A percentile compares a stretch with the other conserved stretches of the same genome.
Evolutionary conservation across 805 yeast genomes (phyloP).

Genomic region (Teunomyces gatunensis): DNA sequence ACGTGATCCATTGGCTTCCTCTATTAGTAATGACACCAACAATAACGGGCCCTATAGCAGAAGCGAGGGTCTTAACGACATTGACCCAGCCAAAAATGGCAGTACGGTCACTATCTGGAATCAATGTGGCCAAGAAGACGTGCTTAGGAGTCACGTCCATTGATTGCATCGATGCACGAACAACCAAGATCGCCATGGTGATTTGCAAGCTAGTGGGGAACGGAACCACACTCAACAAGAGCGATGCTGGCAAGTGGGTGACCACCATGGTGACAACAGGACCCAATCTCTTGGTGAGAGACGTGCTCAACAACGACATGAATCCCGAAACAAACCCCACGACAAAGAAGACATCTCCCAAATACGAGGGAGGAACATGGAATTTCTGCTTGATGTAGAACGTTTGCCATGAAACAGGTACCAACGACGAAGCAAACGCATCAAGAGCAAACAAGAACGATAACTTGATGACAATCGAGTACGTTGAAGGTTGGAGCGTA

Average conservation of each 20-base stretch:
- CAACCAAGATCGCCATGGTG: slow-evolving; percentile 30
- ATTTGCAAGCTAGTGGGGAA: slow-evolving; percentile 30
- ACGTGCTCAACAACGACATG: slow-evolving; percentile 41
- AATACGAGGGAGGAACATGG: slow-evolving; percentile 27
- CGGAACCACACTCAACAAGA: slow-evolving; percentile 38
- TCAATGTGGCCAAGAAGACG: slow-evolving; percentile 43
- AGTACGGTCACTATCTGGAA: slow-evolving; percentile 39
- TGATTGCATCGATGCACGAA: slow-evolving; percentile 40
- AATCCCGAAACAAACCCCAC: slow-evolving; percentile 39
- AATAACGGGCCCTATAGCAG: slow-evolving; percentile 41
- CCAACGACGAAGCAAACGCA: slow-evolving; percentile 42
- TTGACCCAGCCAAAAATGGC: slow-evolving; percentile 45
- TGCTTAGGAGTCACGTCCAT: slow-evolving; percentile 52
- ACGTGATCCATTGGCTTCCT: slow-evolving; percentile 41
- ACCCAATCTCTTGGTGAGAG: slow-evolving; percentile 43
- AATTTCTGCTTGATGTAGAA: slow-evolving; percentile 41
- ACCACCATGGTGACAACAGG: slow-evolving; percentile 45
- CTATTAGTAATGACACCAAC: slow-evolving; percentile 39
- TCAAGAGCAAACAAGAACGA: slow-evolving; percentile 41
- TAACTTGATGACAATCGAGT: slow-evolving; percentile 27
- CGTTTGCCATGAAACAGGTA: slow-evolving; percentile 47
- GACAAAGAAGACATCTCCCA: slow-evolving; percentile 41
- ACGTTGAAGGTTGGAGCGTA: slow-evolving; percentile 15
- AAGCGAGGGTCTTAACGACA: slow-evolving; percentile 42
- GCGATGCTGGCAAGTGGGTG: slow-evolving; percentile 44